These are phyloP conservation scores for Peronospora farinosa DNA, from an alignment of 352 stramenopile genomes.

Conservation along the genomic window DNA sequence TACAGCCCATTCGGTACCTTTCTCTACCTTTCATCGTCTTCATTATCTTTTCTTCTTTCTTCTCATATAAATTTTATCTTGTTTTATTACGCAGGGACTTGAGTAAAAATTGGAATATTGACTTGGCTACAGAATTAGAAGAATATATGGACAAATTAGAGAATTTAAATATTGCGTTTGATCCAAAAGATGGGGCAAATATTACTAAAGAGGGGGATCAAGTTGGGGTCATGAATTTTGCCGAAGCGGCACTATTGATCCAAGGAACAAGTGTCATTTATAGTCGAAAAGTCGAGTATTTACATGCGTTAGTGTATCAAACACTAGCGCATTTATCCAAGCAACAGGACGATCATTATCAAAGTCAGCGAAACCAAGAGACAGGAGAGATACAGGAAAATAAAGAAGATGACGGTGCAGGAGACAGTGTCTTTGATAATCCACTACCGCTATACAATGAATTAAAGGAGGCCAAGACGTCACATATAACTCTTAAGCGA, in stretches of 20 bases:
- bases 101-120: slow-evolving; percentile 89
- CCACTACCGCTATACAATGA: slow-evolving; percentile 60
- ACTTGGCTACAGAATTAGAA: slow-evolving; percentile 84
- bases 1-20: slow-evolving; percentile 78
- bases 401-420: slow-evolving; percentile 22
- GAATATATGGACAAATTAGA: slow-evolving; percentile 89
- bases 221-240: slow-evolving; percentile 85
- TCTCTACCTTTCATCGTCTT: slow-evolving; percentile 2
- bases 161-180: slow-evolving; percentile 59
- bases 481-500: slow-evolving; percentile 50
- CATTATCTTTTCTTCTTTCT: not conserved
- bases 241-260: slow-evolving; percentile 89
- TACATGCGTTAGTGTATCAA: slow-evolving; percentile 90
- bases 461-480: slow-evolving; percentile 44
- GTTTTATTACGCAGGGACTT: slow-evolving; percentile 60
- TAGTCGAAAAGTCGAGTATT: slow-evolving; percentile 92
- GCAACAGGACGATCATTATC: slow-evolving; percentile 39
- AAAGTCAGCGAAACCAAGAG: slow-evolving; percentile 9
- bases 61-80: not conserved
- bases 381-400: slow-evolving; percentile 20
- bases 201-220: slow-evolving; percentile 13
- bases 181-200: slow-evolving; percentile 32
- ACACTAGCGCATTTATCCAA: slow-evolving; percentile 77
- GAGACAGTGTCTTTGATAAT: slow-evolving; percentile 41
- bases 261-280: slow-evolving; percentile 92